Evolutionary conservation across 805 yeast genomes (phyloP), one percentile per base, ranked within the genome.

Genomic region (Candida ulmi): DNA sequence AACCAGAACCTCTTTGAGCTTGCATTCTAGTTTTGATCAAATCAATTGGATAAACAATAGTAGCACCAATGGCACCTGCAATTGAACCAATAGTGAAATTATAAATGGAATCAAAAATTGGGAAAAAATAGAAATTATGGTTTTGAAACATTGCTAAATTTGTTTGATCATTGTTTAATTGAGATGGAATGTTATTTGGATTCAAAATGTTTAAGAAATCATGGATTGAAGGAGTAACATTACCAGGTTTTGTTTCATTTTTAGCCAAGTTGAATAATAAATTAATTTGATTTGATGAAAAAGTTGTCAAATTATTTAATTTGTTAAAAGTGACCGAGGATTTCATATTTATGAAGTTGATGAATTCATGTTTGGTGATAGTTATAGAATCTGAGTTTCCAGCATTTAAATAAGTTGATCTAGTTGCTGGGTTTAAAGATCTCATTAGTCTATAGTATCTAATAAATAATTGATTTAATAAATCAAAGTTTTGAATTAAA

Each of bases 1-100:
- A 66, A 1, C 81, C 65, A 36, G 34, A 13, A 19, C 76, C 77
- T 48, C 88, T 77, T 67, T 91, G 98, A 45, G 95, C 95, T 66
- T 91, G 99, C 95, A 91, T 88, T 62, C 98, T 78, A 5, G 99
- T 91, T 66, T 91, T 91, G 48, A 91, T 88, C 60, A 93, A 71
- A 65, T 91, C 99, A 50, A 93, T 93, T 25, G 99, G 99, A 61
- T 91, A 91, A 33, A 91, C 99, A 13, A 84, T 86, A 6, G 96
- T 87, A n/a, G 99, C 97, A 46, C 99, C 99, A 62, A 91, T 80
- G 52, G 96, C 93, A 43, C 99, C 99, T 25, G 99, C 98, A 37
- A 90, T 73, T 4, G 97, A 88, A 15, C 99, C 99, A 43, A 91
- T 69, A 24, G 84, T 66, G 62, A 91, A 91, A 43, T 95, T 88